These are phyloP conservation scores for Acorus gramineus DNA, from an alignment of 106 monocot species.

Conservation along the genomic window DNA sequence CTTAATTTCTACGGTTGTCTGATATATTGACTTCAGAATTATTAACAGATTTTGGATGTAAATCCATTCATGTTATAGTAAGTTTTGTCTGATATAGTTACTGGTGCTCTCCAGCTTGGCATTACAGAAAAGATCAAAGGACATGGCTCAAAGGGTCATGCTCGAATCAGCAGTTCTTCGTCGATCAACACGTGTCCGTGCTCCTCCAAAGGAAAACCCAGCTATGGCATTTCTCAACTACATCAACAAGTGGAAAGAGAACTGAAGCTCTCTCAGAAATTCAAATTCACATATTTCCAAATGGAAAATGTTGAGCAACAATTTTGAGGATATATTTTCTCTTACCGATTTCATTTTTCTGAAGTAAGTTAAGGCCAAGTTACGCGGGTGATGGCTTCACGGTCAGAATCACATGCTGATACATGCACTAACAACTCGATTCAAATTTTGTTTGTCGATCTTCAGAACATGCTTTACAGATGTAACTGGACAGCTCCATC, in stretches of 20 bases:
- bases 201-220: conserved; percentile 51
- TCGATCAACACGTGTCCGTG: conserved; percentile 63
- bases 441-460: too few species aligned
- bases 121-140: conserved; percentile 69
- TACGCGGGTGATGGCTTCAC: too few species aligned
- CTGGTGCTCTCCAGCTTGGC: conserved; percentile 29
- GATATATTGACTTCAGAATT: neutral
- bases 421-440: too few species aligned
- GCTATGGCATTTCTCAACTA: conserved; percentile 54
- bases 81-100: neutral
- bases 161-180: conserved; percentile 60
- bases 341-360: too few species aligned
- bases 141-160: conserved; percentile 33
- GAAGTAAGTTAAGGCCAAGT: too few species aligned
- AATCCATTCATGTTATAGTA: neutral
- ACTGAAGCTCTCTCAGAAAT: conserved; percentile 6
- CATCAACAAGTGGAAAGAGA: conserved; percentile 72
- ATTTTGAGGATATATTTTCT: too few species aligned
- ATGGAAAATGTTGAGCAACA: too few species aligned
- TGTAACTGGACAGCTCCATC: too few species aligned
- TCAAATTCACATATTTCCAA: too few species aligned
- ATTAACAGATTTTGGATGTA: neutral
- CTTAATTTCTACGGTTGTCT: too few species aligned
- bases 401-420: too few species aligned
- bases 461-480: too few species aligned